Evolutionary conservation across 2,329 filamentous ascomycete genomes (phyloP), one percentile per base, ranked within the genome.

Genomic region (Thermothelomyces thermophilus): DNA sequence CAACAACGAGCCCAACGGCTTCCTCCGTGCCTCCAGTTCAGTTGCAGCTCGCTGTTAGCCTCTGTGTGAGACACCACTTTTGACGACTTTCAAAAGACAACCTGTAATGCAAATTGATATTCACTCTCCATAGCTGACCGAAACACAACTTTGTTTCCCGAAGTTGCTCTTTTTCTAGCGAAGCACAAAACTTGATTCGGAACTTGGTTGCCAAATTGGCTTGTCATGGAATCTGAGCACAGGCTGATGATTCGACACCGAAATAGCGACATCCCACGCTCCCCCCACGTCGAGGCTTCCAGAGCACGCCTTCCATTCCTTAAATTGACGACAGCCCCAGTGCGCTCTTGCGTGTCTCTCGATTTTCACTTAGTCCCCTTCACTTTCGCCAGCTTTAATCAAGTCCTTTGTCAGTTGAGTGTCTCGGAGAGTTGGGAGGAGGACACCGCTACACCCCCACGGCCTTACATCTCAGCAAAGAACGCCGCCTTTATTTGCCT

Each of bases 201-300:
- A 14, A 35, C 6, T 35, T 35, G 33, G 6, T 11, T 14, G 6
- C 13, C 13, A 9, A n/a, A 16, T 36, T 19, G 30, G 10, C 4
- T 31, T 16, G 41, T 42, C 41, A 33, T 17, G 30, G n/a, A 31
- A 33, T 42, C 22, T 22, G 30, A 42, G 17, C 41, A 42, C 41
- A 20, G 26, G 16, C 35, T 26, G 31, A 30, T 58, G 56, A 58
- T 56, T 58, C 40, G 52, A 48, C 47, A 22, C 50, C 13, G 42
- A 42, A 51, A 39, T 45, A 26, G 42, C 26, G 28, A 48, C 57
- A 61, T 61, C 60, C 59, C 60, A 60, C 59, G 58, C 51, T 46
- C 54, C 54, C 59, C 59, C 59, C 59, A 60, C 59, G 59, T 52
- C 52, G 31, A 47, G 22, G 43, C 46, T 41, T 37, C 40, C 16